A percentile compares a stretch with the other conserved stretches of the same genome.
phyloP scores from a whole-genome alignment of 805 yeast species.

The Ascoidea asiatica region DNA sequence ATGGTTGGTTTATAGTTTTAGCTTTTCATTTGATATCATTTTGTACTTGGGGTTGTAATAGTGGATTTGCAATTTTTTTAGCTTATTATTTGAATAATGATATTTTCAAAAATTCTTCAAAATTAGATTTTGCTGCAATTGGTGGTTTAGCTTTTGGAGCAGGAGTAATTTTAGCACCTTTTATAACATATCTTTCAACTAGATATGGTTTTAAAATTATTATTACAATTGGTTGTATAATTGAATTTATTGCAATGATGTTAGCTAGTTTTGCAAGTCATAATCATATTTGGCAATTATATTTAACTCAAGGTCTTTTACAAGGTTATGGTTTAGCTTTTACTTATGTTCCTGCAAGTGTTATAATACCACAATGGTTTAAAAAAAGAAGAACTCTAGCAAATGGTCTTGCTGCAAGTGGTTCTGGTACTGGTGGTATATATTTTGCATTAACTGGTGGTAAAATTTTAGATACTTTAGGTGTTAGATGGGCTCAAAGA shows the following conservation, averaged over 20 bases:
- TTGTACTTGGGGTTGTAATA: slow-evolving; percentile 42
- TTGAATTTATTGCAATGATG: slow-evolving; percentile 41
- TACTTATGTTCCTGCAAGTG: slow-evolving; percentile 43
- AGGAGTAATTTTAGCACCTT: slow-evolving; percentile 51
- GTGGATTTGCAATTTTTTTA: slow-evolving; percentile 41
- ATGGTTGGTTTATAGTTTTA: slow-evolving; percentile 35
- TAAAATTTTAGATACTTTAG: slow-evolving; percentile 16
- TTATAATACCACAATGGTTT: slow-evolving; percentile 61
- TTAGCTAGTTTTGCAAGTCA: slow-evolving; percentile 46
- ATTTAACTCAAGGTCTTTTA: slow-evolving; percentile 53
- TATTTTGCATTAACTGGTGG: slow-evolving; percentile 18
- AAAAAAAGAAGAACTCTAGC: slow-evolving; percentile 38
- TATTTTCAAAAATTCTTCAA: slow-evolving; percentile 34
- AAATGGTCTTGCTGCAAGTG: slow-evolving; percentile 17
- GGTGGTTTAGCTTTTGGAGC: slow-evolving; percentile 40
- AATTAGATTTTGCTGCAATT: slow-evolving; percentile 38
- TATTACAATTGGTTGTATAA: slow-evolving; percentile 31
- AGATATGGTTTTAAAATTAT: slow-evolving; percentile 36
- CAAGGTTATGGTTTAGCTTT: slow-evolving; percentile 39
- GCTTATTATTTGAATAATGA: slow-evolving; percentile 28
- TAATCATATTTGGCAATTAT: slow-evolving; percentile 51
- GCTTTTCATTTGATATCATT: slow-evolving; percentile 20
- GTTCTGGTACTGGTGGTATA: slow-evolving; percentile 24
- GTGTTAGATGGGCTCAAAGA: slow-evolving; percentile 21
- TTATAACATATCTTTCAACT: slow-evolving; percentile 32